Evolutionary conservation across 805 yeast genomes (phyloP).

Genomic region (Zygotorulaspora chibaensis): DNA sequence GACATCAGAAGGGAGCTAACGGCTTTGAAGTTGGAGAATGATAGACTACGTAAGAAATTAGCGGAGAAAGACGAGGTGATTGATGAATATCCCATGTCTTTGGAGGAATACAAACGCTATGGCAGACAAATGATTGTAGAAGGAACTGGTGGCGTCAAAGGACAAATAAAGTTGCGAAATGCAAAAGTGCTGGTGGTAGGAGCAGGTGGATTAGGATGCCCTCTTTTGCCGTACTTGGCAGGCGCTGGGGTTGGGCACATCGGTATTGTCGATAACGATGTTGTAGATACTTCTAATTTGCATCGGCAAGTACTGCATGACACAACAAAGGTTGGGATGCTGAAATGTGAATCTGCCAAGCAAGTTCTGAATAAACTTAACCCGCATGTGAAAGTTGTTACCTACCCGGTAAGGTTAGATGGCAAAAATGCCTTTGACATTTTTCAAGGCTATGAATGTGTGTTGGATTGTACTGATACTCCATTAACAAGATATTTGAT

Average conservation of each 20-base stretch:
- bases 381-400: constrained; percentile 55
- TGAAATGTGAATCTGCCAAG: constrained; percentile 78
- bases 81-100: constrained; percentile 29
- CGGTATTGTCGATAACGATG: constrained; percentile 85
- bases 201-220: constrained; percentile 96
- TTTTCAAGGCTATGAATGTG: constrained; percentile 61
- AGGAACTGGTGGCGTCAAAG: constrained; percentile 50
- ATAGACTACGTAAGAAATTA: constrained; percentile 18
- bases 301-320: constrained; percentile 87
- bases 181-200: constrained; percentile 76
- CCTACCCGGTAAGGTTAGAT: constrained; percentile 50
- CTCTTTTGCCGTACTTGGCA: constrained; percentile 75
- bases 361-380: constrained; percentile 51
- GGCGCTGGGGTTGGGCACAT: constrained; percentile 85
- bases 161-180: constrained; percentile 56
- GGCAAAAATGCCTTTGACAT: constrained; percentile 59
- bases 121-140: constrained; percentile 97
- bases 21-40: constrained; percentile 28
- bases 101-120: constrained; percentile 75
- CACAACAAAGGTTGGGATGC: constrained; percentile 57
- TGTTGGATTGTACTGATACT: constrained; percentile 92
- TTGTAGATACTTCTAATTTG: constrained; percentile 77
- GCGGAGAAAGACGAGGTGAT: constrained; percentile 1
- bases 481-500: constrained; percentile 84
- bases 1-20: constrained; percentile 21